Base-by-base conservation (phyloP, 2,329 filamentous ascomycete species). In the Alternaria rosae region DNA sequence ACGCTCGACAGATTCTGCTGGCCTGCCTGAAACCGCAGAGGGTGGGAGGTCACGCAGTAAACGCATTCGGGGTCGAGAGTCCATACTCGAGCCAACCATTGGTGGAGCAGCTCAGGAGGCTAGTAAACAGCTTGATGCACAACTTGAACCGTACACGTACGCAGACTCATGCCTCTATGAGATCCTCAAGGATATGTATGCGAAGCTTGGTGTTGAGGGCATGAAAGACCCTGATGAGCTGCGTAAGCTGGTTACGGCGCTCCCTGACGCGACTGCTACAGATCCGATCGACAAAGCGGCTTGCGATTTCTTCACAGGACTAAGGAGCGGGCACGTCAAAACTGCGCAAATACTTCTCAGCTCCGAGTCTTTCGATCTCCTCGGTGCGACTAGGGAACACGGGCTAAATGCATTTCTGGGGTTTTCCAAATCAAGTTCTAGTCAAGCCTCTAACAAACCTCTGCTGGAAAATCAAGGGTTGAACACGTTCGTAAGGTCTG, bases 101-200 rank as follows among this genome's bases (percentile, higher is more conserved):
- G 82, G 82, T 30, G 83, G 85, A 38, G 77, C 82, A 15, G 77
- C 81, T 26, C 83, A 86, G 42, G 86, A 88, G 61, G 80, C 82
- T 47, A 80, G 80, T 17, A 87, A 84, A 70, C 84, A 86, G 67
- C 84, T 85, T 60, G 84, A 86, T 65, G 82, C 86, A 57, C 84
- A 86, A 50, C 76, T 89, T 12, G 83, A 85, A 62, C 74, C 82
- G 6, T 85, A 83, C 63, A 78, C 82, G 25, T 81, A 86, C 65
- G 85, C 86, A 3, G 88, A 90, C 72, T 82, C 87, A 62, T 85
- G 82, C 75, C 78, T 88, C 69, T 88, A 87, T 66, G 83, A 84
- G 54, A 84, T 85, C 3, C 77, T 85, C 13, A 82, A 83, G 23
- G 81, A 82, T 50, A 76, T 88, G 4, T 83, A 89, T 54, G 81